Evolutionary conservation across 1,284 basidiomycete species (phyloP), one percentile per base, ranked within the genome.

Genomic region (Tetrapyrgos nigripes): DNA sequence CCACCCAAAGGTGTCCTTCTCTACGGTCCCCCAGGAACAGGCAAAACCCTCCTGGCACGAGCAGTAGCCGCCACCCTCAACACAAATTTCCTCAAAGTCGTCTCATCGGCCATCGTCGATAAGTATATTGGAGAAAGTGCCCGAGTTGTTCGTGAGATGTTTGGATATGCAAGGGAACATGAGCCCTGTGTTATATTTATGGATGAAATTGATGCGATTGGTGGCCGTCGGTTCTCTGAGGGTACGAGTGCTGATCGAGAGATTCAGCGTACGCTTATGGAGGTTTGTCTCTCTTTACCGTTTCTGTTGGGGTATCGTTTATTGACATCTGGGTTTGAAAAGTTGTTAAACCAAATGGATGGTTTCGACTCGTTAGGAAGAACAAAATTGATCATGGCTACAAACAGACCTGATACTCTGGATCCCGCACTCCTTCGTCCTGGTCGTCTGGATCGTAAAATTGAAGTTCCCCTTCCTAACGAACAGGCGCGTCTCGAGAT

Each of bases 181-280:
- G 97, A 98, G 75, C 97, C 97, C 46, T 98, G 97, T 73, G 97
- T 99, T 69, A 99, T 99, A 72, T 99, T 99, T 79, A 98, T 99
- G 91, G 97, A 99, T 75, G 97, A 99, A 79, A 98, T 99, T 68
- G 96, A 98, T 73, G 96, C 96, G 29, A 97, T 98, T 64, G 96
- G 96, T 66, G 96, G 96, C 13, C 84, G 97, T 65, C 84, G 97
- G 57, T 99, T 99, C 81, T 93, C 90, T n/a, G 97, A 99, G 76
- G 97, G 97, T 35, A 99, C 97, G 3, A 94, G 91, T 74, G 97
- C 97, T 13, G 97, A 99, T 79, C 90, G 97, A 68, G 97, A 99
- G 79, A 99, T 99, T 65, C 97, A 99, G 76, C 84, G 97, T 66
- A 99, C 97, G 23, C 77, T 99, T 40, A 99, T 99, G 97, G 97